Base-by-base conservation (phyloP, 2,329 filamentous ascomycete species). In the Teratosphaeria viscida region DNA sequence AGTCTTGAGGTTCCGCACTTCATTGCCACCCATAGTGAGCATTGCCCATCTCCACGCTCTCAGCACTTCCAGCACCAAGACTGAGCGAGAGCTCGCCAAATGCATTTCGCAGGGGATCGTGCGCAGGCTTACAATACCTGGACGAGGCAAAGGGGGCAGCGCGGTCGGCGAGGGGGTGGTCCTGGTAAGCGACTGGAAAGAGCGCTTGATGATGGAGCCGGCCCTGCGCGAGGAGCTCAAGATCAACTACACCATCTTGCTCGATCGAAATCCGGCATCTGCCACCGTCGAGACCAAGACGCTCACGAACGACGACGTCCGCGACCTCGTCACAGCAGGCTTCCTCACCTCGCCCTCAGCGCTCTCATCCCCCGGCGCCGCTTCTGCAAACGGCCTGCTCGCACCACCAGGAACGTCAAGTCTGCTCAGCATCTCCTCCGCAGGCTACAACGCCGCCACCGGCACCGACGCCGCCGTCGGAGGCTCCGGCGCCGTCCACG, bases 391-490 rank as follows among this genome's bases (percentile, higher is more conserved):
- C 56, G 65, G 74, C 26, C 78, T 78, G 58, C 77, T 74, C 14
- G 72, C 72, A 2, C 74, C 77, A 1, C 75, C 77, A 1, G 72
- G 73, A 10, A 68, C 74, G 10, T 72, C 72, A 6, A 73, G 73
- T 3, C 52, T 66, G n/a, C 49, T 59, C 12, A 59, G 57, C 10
- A 27, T 90, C 10, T 81, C 85, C 43, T 80, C 78, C 29, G 82
- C 88, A 26, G 76, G 76, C 16, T 83, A 85, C 2, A 79, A 77
- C 62, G 85, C 86, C 26, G 83, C 86, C 5, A 86, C 88, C 0
- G 88, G 88, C 14, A 85, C 85, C 2, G 67, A 87, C 1, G 85
- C 79, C 6, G 86, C 88, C 1, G 83, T 90, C 0, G 88, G 88
- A 1, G 87, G 87, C 4, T 74, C 77, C n/a, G 82, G 82, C 23